Base-by-base conservation (phyloP, 2,329 filamentous ascomycete species). In the Aplosporella prunicola region DNA sequence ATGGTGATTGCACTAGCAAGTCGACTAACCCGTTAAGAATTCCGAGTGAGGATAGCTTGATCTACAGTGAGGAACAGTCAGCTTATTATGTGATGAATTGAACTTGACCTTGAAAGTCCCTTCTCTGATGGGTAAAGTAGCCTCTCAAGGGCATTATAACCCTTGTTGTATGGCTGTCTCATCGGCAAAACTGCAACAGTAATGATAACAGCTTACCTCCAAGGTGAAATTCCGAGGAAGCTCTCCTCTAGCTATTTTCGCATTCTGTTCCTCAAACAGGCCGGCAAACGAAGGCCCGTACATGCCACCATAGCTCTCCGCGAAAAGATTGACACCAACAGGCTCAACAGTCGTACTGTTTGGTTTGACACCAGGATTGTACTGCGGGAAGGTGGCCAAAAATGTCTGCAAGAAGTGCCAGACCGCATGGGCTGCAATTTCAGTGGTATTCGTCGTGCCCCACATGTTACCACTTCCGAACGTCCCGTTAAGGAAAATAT, bases 21-120 rank as follows among this genome's bases (percentile, higher is more conserved):
- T 87, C 82, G 23, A 86, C 63, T 45, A 79, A 74, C 9, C 80
- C 81, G 53, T 86, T 83, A 41, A 84, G 64, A 41, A 87, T 80
- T 15, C 80, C 80, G 0, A 86, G 57, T 0, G 79, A 74, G 10
- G 62, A 63, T 7, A 86, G 63, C 37, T 72, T 69, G 32, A 82
- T 72, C 20, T 74, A n/a, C n/a, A n/a, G n/a, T n/a, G n/a, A n/a
- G n/a, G n/a, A n/a, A n/a, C n/a, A n/a, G n/a, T n/a, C n/a, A n/a
- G n/a, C n/a, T n/a, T n/a, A n/a, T n/a, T n/a, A n/a, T n/a, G n/a
- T n/a, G n/a, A n/a, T n/a, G n/a, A n/a, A n/a, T n/a, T n/a, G n/a
- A n/a, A n/a, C n/a, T n/a, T n/a, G n/a, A n/a, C n/a, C n/a, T n/a
- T n/a, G n/a, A n/a, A n/a, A n/a, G n/a, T n/a, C n/a, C n/a, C n/a